Evolutionary conservation across 148 eudicot genomes (phyloP).

Genomic region (Cornus florida): DNA sequence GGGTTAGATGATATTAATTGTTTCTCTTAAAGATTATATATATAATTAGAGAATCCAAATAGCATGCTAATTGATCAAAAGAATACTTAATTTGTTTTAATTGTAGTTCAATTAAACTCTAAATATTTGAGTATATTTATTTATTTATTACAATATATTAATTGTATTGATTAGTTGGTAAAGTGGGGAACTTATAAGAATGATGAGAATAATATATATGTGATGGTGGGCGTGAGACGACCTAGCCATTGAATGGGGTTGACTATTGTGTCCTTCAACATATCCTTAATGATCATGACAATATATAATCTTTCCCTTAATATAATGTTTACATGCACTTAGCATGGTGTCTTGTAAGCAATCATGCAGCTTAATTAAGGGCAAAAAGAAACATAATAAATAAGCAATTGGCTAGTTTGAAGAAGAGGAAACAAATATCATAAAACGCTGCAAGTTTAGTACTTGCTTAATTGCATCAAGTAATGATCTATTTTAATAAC

Average conservation of each 20-base stretch:
- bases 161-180: neutral
- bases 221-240: neutral
- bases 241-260: neutral
- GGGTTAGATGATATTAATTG: no score
- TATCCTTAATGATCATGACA: conserved; percentile 12
- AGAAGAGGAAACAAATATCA: neutral
- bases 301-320: conserved; percentile 10
- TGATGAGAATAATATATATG: conserved; percentile 8
- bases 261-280: conserved; percentile 4
- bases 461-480: neutral
- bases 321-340: neutral
- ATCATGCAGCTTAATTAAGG: neutral
- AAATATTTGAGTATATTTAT: no score
- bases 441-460: neutral
- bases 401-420: neutral
- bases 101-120: no score
- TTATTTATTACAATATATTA: no score
- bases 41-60: no score
- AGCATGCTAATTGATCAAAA: no score
- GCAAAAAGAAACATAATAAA: neutral
- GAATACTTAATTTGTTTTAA: no score
- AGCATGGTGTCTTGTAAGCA: neutral
- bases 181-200: conserved; percentile 16
- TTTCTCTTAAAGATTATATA: no score
- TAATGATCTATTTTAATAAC: neutral